Percentiles rank a stretch among this genome's conserved stretches.
Conservation (phyloP, 768 basidiomycete genomes). For the Mycena pura region DNA sequence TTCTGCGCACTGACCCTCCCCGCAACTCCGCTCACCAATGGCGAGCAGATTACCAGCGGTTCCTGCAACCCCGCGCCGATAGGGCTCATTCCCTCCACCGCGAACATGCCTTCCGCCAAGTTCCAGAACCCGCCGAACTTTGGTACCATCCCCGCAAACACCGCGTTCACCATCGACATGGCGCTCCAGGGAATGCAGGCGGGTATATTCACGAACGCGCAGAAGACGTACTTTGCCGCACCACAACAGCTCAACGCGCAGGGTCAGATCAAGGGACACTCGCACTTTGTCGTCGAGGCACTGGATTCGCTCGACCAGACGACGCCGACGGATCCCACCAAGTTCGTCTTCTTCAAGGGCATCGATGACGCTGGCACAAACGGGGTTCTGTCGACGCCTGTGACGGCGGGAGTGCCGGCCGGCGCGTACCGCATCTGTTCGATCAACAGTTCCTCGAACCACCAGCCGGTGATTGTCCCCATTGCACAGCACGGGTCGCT, state of each 20-base stretch:
- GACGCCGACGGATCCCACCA: conserved; percentile 50
- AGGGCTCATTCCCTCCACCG: background rate
- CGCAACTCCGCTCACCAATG: background rate
- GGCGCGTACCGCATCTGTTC: conserved; percentile 62
- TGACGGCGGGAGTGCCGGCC: conserved; percentile 56
- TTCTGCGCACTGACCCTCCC: background rate
- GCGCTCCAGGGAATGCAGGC: conserved; percentile 37
- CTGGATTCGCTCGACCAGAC: conserved; percentile 49
- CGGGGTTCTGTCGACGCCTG: conserved; percentile 55
- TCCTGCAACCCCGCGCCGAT: background rate
- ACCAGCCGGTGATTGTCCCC: conserved; percentile 53
- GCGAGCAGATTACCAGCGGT: background rate
- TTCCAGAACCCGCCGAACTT: background rate
- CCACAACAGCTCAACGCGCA: conserved; percentile 52
- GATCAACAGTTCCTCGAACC: conserved; percentile 58
- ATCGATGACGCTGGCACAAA: conserved; percentile 53
- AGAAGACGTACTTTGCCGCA: conserved; percentile 53
- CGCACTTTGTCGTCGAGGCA: conserved; percentile 60
- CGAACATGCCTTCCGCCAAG: background rate
- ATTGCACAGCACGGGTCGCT: conserved; percentile 57
- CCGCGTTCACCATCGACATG: background rate
- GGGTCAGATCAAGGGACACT: conserved; percentile 56
- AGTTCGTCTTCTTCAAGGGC: conserved; percentile 72
- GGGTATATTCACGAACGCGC: conserved; percentile 61
- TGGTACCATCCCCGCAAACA: background rate